These are phyloP conservation scores for Apostasia shenzhenica DNA, from an alignment of 106 monocot genomes.

Conservation along the genomic window DNA sequence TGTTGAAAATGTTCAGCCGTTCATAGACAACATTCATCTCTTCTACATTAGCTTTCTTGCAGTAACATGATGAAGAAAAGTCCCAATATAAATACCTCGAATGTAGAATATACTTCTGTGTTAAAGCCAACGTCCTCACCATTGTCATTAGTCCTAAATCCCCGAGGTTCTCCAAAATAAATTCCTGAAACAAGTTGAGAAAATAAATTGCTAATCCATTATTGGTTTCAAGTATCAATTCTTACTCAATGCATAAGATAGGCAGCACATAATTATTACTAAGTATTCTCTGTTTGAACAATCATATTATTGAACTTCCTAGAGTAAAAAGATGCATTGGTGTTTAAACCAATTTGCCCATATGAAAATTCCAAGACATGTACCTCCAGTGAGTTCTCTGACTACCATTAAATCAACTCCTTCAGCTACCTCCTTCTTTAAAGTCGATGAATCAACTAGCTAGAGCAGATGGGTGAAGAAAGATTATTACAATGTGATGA, in stretches of 20 bases:
- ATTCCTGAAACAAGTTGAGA: slow-evolving; percentile 42
- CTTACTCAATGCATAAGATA: neutral
- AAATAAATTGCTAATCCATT: neutral
- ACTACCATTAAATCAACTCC: slow-evolving; percentile 93
- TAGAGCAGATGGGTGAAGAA: slow-evolving; percentile 13
- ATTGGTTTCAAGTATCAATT: neutral
- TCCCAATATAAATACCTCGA: slow-evolving; percentile 45
- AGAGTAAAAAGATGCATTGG: neutral
- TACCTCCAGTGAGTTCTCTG: slow-evolving; percentile 88
- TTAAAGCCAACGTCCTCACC: slow-evolving; percentile 86
- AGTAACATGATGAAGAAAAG: neutral
- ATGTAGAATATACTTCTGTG: slow-evolving; percentile 76
- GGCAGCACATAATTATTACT: neutral
- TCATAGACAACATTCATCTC: too few relatives aligned
- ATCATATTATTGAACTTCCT: neutral
- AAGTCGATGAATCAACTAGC: slow-evolving; percentile 78
- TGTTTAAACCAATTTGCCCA: neutral
- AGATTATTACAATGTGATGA: neutral
- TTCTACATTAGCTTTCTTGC: too few relatives aligned
- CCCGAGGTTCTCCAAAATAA: slow-evolving; percentile 94
- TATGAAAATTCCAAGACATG: slow-evolving; percentile 7
- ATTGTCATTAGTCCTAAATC: slow-evolving; percentile 71
- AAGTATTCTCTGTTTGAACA: neutral
- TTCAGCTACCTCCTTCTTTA: slow-evolving; percentile 85
- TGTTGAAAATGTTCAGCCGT: too few relatives aligned